These are phyloP conservation scores for Geosmithia morbida DNA, from an alignment of 2,329 filamentous ascomycete genomes.

Conservation along the genomic window DNA sequence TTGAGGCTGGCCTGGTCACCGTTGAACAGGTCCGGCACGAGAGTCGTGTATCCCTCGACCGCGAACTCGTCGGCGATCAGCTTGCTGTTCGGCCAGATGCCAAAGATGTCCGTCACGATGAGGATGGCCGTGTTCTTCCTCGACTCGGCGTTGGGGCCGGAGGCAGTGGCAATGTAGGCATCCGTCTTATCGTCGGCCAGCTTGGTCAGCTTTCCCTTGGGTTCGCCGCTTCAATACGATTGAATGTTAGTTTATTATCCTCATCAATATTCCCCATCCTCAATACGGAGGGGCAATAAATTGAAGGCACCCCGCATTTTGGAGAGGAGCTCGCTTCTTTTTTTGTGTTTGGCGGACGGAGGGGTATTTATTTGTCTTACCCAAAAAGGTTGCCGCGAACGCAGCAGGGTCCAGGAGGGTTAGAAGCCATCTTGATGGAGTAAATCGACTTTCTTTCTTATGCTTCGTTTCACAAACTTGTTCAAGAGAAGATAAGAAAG, in stretches of 20 bases:
- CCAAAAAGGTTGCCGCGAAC: conserved; percentile 35
- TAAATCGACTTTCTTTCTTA: no score
- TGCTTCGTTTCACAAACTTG: no score
- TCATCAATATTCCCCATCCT: no score
- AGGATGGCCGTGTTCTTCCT: conserved; percentile 16
- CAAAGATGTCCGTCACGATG: conserved; percentile 21
- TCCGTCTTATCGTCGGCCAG: conserved; percentile 26
- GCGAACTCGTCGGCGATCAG: conserved; percentile 25
- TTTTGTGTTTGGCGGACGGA: no score
- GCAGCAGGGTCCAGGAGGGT: conserved; percentile 37
- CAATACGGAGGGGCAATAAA: no score
- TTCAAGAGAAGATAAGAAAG: no score
- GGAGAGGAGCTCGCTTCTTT: neutral
- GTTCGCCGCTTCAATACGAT: conserved; percentile 24
- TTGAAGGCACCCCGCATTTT: no score
- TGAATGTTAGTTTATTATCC: neutral
- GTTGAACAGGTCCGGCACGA: conserved; percentile 22
- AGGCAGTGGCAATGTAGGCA: conserved; percentile 32
- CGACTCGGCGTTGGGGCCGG: conserved; percentile 13
- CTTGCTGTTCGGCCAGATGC: conserved; percentile 23
- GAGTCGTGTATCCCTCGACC: conserved; percentile 20
- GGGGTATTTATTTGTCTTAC: conserved; percentile 19
- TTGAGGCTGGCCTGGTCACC: conserved; percentile 16
- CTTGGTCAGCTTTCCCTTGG: conserved; percentile 29
- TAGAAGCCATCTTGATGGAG: conserved; percentile 40